These are phyloP conservation scores for Pulicaria dysenterica DNA, from an alignment of 129 eudicot genomes.

Conservation along the genomic window DNA sequence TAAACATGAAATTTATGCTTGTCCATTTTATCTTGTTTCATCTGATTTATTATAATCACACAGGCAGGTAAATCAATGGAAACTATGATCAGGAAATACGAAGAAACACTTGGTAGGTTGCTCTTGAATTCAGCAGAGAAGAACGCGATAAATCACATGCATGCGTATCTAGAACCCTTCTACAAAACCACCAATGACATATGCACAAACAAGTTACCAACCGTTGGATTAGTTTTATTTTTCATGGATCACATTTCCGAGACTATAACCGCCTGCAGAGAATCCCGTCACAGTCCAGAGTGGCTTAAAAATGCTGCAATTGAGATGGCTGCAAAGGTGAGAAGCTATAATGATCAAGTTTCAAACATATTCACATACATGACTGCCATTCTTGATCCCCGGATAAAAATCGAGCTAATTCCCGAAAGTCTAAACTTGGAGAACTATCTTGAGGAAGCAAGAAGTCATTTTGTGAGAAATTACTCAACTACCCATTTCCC, in stretches of 20 bases:
- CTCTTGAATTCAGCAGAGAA: constrained; percentile 68
- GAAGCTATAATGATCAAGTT: constrained; percentile 62
- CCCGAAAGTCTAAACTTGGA: constrained; percentile 78
- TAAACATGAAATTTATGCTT: neutral
- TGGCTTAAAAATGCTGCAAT: constrained; percentile 81
- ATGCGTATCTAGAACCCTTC: constrained; percentile 77
- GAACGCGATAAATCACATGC: constrained; percentile 66
- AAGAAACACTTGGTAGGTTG: constrained; percentile 64
- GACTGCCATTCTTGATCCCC: constrained; percentile 90
- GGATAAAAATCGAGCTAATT: constrained; percentile 80
- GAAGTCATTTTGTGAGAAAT: constrained; percentile 67
- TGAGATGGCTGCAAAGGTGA: constrained; percentile 66
- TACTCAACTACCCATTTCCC: constrained; percentile 65
- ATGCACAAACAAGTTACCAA: constrained; percentile 69
- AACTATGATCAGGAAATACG: constrained; percentile 59
- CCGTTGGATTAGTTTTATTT: constrained; percentile 87
- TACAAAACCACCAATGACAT: constrained; percentile 85
- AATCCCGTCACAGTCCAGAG: constrained; percentile 79
- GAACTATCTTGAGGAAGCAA: constrained; percentile 72
- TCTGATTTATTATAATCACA: neutral
- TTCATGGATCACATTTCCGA: constrained; percentile 97
- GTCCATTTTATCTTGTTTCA: neutral
- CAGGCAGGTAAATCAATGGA: constrained; percentile 89
- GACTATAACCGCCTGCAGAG: constrained; percentile 66
- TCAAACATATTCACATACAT: constrained; percentile 77